Evolutionary conservation across 106 monocot genomes (phyloP).

Genomic region (Agapanthus africanus): DNA sequence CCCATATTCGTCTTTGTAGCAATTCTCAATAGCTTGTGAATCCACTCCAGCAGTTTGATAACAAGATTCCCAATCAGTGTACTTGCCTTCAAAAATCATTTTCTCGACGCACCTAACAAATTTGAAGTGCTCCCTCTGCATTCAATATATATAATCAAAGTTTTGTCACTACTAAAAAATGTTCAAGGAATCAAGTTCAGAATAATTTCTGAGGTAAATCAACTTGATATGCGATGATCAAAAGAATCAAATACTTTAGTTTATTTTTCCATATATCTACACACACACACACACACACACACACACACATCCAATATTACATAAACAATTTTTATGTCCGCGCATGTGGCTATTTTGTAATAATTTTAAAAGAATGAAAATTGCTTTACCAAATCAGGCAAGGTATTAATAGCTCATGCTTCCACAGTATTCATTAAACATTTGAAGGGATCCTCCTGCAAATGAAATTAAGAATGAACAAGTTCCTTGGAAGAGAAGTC

Average conservation of each 20-base stretch:
- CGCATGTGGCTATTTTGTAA: neutral
- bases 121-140: constrained; percentile 70
- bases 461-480: constrained; percentile 22
- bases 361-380: neutral
- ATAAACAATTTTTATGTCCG: neutral
- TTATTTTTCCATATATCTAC: no score
- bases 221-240: no score
- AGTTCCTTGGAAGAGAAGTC: no score
- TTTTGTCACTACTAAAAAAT: constrained; percentile 10
- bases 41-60: constrained; percentile 47
- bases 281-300: no score
- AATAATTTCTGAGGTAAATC: neutral
- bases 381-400: constrained; percentile 68
- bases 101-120: constrained; percentile 79
- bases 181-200: neutral
- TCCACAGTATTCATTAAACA: constrained; percentile 83
- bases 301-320: neutral
- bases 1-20: constrained; percentile 57
- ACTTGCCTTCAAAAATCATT: constrained; percentile 38
- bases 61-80: constrained; percentile 69
- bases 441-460: constrained; percentile 83
- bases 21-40: constrained; percentile 45
- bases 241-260: no score
- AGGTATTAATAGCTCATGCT: constrained; percentile 77
- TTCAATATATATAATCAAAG: no score